phyloP scores from a whole-genome alignment of 495 filamentous ascomycete genomes.

The Halenospora varia region DNA sequence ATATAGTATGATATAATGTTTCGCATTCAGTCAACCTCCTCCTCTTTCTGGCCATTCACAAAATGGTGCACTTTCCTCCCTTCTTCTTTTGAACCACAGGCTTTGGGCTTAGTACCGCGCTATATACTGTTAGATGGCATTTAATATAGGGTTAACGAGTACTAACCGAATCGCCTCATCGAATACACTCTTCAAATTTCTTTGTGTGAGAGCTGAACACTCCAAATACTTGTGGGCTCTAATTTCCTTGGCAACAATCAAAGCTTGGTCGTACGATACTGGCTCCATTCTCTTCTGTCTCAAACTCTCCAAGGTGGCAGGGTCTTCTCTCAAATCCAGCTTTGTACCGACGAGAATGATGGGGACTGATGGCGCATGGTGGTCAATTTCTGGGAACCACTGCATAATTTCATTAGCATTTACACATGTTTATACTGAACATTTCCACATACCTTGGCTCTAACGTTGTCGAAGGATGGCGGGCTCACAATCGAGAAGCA shows the following conservation, averaged over 20 bases:
- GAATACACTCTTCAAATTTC: conserved; percentile 95
- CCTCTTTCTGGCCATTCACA: conserved; percentile 45
- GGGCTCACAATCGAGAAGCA: conserved; percentile 99
- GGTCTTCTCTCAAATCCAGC: conserved; percentile 90
- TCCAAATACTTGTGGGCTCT: conserved; percentile 92
- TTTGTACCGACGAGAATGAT: conserved; percentile 98
- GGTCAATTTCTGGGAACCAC: conserved; percentile 95
- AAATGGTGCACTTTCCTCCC: conserved; percentile 68
- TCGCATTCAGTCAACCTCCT: neutral
- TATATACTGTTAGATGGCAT: conserved; percentile 26
- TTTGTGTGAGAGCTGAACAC: conserved; percentile 95
- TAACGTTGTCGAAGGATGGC: conserved; percentile 95
- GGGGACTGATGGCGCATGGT: conserved; percentile 91
- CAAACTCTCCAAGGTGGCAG: conserved; percentile 70
- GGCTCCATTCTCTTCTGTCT: conserved; percentile 86
- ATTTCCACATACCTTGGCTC: conserved; percentile 67
- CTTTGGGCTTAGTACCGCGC: conserved; percentile 55
- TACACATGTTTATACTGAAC: conserved; percentile 13
- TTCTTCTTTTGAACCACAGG: conserved; percentile 59
- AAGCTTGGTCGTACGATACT: conserved; percentile 83
- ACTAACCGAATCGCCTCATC: conserved; percentile 91
- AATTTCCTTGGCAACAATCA: conserved; percentile 86
- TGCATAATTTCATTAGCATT: conserved; percentile 8
- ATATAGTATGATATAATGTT: conserved; percentile 12
- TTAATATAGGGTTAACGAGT: neutral